Percentiles rank a stretch among this genome's conserved stretches.
phyloP scores from a whole-genome alignment of 371 early-diverging fungal species.

The Batkoa obscura region DNA sequence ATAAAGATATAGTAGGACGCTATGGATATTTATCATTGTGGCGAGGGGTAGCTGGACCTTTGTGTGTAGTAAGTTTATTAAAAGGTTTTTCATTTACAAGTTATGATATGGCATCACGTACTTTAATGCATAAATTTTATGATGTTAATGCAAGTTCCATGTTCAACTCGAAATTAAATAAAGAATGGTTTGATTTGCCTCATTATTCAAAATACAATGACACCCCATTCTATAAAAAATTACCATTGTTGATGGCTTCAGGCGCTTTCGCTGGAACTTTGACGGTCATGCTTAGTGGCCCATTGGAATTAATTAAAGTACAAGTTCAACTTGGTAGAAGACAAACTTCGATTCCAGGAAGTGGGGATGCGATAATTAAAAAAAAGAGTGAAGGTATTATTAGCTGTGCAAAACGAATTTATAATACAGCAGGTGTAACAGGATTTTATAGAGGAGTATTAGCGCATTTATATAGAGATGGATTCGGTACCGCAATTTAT shows the following conservation, averaged over 20 bases:
- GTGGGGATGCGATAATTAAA: background rate
- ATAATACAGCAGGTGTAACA: background rate
- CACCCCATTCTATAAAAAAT: background rate
- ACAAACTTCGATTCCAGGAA: background rate
- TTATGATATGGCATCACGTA: background rate
- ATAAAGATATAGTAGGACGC: background rate
- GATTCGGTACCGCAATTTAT: constrained; percentile 54
- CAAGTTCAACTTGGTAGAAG: constrained; percentile 1
- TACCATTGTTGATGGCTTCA: constrained; percentile 1
- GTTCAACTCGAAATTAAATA: background rate
- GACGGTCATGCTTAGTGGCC: background rate
- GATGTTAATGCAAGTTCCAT: background rate
- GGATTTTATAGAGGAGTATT: constrained; percentile 23
- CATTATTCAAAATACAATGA: background rate
- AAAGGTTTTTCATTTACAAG: constrained; percentile 1
- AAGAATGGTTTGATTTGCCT: background rate
- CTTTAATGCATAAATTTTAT: background rate
- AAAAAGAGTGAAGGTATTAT: background rate
- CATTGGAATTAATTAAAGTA: constrained; percentile 5
- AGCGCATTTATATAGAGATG: constrained; percentile 37
- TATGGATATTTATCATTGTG: constrained; percentile 2
- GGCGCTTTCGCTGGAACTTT: constrained; percentile 1
- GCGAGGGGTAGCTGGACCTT: constrained; percentile 3
- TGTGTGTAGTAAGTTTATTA: background rate
- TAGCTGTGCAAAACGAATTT: background rate